These are phyloP conservation scores for Talaromyces sp. DNA, from an alignment of 2,329 filamentous ascomycete genomes.

Conservation along the genomic window DNA sequence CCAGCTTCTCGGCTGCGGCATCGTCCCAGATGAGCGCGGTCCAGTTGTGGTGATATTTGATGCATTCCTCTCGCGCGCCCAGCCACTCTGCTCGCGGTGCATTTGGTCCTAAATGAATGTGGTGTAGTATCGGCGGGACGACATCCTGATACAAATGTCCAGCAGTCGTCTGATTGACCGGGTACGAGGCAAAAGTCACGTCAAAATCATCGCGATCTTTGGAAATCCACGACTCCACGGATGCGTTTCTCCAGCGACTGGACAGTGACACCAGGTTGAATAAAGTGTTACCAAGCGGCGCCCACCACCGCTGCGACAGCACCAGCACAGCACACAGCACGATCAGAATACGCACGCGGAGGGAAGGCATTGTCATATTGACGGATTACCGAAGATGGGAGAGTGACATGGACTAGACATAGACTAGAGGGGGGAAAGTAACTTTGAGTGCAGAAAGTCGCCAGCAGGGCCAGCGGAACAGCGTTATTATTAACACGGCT, in stretches of 20 bases:
- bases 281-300: conserved; percentile 4
- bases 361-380: conserved; percentile 5
- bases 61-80: conserved; percentile 19
- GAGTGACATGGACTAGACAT: neutral
- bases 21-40: conserved; percentile 21
- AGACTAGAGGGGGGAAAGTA: neutral
- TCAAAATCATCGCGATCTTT: conserved; percentile 16
- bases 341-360: neutral
- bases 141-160: conserved; percentile 12
- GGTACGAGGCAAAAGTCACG: conserved; percentile 16
- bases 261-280: conserved; percentile 15
- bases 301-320: conserved; percentile 12
- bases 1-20: conserved; percentile 17
- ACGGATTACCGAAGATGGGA: neutral
- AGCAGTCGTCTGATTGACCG: conserved; percentile 13
- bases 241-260: conserved; percentile 12
- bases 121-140: conserved; percentile 18
- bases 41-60: conserved; percentile 21
- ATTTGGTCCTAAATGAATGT: conserved; percentile 20
- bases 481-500: neutral
- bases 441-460: neutral
- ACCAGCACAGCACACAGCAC: conserved; percentile 6
- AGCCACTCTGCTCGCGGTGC: conserved; percentile 21
- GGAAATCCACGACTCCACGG: conserved; percentile 8
- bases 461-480: neutral